These are phyloP conservation scores for Kappamyces sp. DNA, from an alignment of 192 early-diverging fungal species.

Conservation along the genomic window DNA sequence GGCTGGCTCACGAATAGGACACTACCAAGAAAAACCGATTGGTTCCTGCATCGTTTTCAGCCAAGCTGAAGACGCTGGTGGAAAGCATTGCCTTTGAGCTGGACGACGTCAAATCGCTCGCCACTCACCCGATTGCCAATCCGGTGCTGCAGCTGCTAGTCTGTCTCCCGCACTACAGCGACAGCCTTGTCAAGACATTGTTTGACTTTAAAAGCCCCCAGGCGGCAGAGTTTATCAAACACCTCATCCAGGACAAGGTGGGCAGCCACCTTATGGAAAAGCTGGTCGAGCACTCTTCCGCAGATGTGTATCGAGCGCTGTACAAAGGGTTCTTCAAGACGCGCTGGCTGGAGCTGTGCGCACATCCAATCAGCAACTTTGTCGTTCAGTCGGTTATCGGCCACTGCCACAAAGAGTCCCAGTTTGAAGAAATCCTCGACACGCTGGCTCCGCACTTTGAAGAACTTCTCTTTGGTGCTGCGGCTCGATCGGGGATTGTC, in stretches of 20 bases:
- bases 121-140: constrained; percentile 65
- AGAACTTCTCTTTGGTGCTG: constrained; percentile 44
- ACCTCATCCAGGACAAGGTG: constrained; percentile 59
- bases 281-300: constrained; percentile 46
- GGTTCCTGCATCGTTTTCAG: constrained; percentile 61
- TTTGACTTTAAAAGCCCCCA: constrained; percentile 10
- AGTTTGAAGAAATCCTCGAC: constrained; percentile 60
- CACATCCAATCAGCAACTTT: constrained; percentile 72
- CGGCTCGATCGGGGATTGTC: constrained; percentile 64
- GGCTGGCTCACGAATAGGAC: not conserved
- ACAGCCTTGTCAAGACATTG: constrained; percentile 17
- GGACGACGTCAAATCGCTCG: constrained; percentile 50
- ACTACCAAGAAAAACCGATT: constrained; percentile 18
- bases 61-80: constrained; percentile 46
- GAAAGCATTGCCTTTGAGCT: constrained; percentile 32
- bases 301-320: constrained; percentile 52
- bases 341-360: constrained; percentile 53
- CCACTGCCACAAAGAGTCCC: constrained; percentile 49
- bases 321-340: constrained; percentile 61
- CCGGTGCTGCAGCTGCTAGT: constrained; percentile 71
- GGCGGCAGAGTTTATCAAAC: constrained; percentile 29
- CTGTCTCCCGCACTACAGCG: constrained; percentile 17
- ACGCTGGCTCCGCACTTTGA: constrained; percentile 53
- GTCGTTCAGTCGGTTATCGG: constrained; percentile 73
- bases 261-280: constrained; percentile 78